These are phyloP conservation scores for Trichophyton verrucosum DNA, from an alignment of 2,329 filamentous ascomycete genomes.

Conservation along the genomic window DNA sequence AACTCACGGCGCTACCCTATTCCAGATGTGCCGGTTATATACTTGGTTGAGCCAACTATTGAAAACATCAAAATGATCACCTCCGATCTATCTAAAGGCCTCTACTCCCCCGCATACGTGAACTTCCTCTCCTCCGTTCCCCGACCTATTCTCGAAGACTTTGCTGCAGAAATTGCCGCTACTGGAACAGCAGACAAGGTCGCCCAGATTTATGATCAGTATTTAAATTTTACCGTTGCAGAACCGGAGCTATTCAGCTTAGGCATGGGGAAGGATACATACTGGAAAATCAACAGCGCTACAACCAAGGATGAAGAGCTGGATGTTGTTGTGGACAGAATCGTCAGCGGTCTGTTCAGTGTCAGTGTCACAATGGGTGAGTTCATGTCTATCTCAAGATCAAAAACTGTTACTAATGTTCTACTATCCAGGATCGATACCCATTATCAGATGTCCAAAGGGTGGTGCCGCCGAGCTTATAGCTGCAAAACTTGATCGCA, in stretches of 20 bases:
- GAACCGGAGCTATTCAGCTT: conserved; percentile 93
- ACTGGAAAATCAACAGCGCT: conserved; percentile 92
- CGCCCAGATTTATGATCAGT: conserved; percentile 88
- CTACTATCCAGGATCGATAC: conserved; percentile 57
- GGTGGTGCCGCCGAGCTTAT: conserved; percentile 90
- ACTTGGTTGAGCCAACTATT: conserved; percentile 79
- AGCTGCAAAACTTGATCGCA: conserved; percentile 83
- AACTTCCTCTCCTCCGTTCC: conserved; percentile 95
- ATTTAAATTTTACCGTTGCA: conserved; percentile 91
- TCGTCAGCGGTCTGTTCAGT: conserved; percentile 93
- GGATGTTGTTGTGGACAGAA: conserved; percentile 73
- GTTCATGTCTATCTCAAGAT: conserved; percentile 14
- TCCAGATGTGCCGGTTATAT: conserved; percentile 90
- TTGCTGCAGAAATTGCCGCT: conserved; percentile 74
- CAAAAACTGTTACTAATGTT: not conserved
- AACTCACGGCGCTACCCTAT: conserved; percentile 73
- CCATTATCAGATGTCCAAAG: conserved; percentile 88
- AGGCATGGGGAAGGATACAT: conserved; percentile 83
- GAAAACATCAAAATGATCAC: conserved; percentile 75
- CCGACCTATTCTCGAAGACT: conserved; percentile 81
- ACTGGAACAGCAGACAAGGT: conserved; percentile 80
- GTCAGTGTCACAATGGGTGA: conserved; percentile 95
- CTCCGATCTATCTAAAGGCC: conserved; percentile 67
- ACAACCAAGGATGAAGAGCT: conserved; percentile 82
- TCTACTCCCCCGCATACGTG: conserved; percentile 89